Evolutionary conservation across 225 moss, liverwort and hornwort species (phyloP), one percentile per base, ranked within the genome.

Genomic region (Marchantia paleacea): DNA sequence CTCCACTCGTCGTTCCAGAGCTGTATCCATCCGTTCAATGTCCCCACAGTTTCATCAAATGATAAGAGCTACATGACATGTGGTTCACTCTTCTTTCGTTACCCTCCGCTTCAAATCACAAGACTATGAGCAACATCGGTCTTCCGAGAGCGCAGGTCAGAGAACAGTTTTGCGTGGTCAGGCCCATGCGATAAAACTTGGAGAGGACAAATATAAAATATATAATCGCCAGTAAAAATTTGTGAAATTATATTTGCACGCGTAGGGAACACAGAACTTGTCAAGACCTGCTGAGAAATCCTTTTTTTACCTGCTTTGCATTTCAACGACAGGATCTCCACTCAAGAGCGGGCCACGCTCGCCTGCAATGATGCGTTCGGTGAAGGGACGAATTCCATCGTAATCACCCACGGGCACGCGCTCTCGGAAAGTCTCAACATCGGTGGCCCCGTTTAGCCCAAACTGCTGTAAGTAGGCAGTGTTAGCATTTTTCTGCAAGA

Each of bases 1-100:
- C 86, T 77, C 96, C 96, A 63, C 79, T 89, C n/a, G 94, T 88
- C 15, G 94, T 96, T 73, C 96, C 96, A 69, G 96, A 94, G 86
- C 96, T 94, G 92, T 51, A 73, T 24, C 10, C 22, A 72, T 24
- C 52, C 1, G n/a, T 16, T 14, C 24, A 55, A 28, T 15, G 15
- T 6, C 14, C 58, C 63, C 47, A 25, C 14, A 18, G 39, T 39
- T 39, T 39, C 39, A 39, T 39, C 39, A 39, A 5, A 5, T 39
- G 39, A 39, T 39, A 2, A 39, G 3, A 39, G 39, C 39, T 39
- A 39, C 39, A 39, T 39, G 39, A 39, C 39, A 39, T 39, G 39
- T 39, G 39, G 39, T 39, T 39, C 39, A 39, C 39, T 39, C 39
- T 39, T 39, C 39, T 39, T 39, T 5, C 2, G 39, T 39, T 39